These are phyloP conservation scores for Metarhizium anisopliae DNA, from an alignment of 2,329 filamentous ascomycete genomes.

Conservation along the genomic window DNA sequence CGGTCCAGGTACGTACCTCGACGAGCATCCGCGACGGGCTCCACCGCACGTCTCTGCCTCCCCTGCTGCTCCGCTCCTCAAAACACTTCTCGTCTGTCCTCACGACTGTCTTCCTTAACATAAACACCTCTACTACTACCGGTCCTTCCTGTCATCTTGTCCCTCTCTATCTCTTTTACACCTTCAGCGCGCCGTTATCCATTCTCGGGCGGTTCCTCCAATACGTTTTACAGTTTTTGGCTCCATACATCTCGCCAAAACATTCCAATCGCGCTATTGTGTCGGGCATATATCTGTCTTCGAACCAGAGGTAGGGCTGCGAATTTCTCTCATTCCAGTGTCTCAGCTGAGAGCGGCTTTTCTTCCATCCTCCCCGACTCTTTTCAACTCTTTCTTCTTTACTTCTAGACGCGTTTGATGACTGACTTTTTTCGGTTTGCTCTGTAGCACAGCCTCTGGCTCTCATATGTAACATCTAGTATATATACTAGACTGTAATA, in stretches of 20 bases:
- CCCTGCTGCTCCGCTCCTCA: slow-evolving; percentile 25
- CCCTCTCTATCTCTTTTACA: slow-evolving; percentile 10
- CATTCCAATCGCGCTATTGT: slow-evolving; percentile 29
- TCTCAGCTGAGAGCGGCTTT: slow-evolving; percentile 18
- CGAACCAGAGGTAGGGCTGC: slow-evolving; percentile 25
- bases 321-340: slow-evolving; percentile 21
- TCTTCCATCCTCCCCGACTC: slow-evolving; percentile 5
- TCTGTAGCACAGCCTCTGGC: slow-evolving; percentile 10
- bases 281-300: slow-evolving; percentile 21
- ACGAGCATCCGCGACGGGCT: slow-evolving; percentile 8
- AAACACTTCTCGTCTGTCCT: slow-evolving; percentile 27
- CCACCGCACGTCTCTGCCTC: slow-evolving; percentile 15
- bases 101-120: slow-evolving; percentile 22
- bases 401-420: slow-evolving; percentile 10
- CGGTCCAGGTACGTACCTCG: slow-evolving; percentile 11
- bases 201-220: slow-evolving; percentile 15
- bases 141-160: slow-evolving; percentile 14
- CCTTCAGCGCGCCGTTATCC: slow-evolving; percentile 15
- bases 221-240: slow-evolving; percentile 18
- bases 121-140: slow-evolving; percentile 24
- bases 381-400: slow-evolving; percentile 4
- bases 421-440: slow-evolving; percentile 8
- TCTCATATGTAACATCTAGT: slow-evolving; percentile 11
- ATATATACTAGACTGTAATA: slow-evolving; percentile 18
- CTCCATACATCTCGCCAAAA: slow-evolving; percentile 19